A percentile compares a stretch with the other conserved stretches of the same genome.
These are phyloP conservation scores for Thinopyrum obtusiflorum DNA, from an alignment of 202 grass and related monocot genomes.

Conservation along the genomic window DNA sequence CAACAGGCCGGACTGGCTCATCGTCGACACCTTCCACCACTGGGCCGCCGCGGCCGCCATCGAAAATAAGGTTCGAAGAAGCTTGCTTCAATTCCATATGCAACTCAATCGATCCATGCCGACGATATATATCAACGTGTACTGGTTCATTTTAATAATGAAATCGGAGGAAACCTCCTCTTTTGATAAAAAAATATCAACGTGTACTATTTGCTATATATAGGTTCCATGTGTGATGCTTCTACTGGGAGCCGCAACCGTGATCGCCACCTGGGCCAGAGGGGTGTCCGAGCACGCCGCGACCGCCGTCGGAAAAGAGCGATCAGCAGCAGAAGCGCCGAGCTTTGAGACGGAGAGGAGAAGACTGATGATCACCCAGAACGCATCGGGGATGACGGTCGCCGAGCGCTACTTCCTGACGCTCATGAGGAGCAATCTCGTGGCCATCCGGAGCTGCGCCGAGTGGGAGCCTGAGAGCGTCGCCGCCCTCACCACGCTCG, in stretches of 20 bases:
- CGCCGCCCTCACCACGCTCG: background rate
- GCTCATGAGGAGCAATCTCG: background rate
- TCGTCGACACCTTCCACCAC: conserved; percentile 25
- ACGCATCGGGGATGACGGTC: background rate
- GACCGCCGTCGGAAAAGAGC: background rate
- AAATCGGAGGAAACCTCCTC: too few species aligned
- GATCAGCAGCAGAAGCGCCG: background rate
- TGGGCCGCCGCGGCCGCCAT: conserved; percentile 11
- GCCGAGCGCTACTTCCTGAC: background rate
- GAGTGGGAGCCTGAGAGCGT: conserved; percentile 37
- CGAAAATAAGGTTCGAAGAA: background rate
- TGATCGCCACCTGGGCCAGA: background rate
- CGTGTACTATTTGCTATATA: background rate
- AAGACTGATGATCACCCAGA: background rate
- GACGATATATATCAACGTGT: background rate
- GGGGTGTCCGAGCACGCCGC: background rate
- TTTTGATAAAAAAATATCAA: background rate
- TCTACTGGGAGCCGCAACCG: background rate
- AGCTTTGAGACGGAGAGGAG: background rate
- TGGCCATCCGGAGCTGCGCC: conserved; percentile 16
- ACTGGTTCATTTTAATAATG: too few species aligned
- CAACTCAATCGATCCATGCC: background rate
- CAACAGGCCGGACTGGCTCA: conserved; percentile 17
- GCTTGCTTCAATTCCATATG: background rate
- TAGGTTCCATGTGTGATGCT: conserved; percentile 23